Evolutionary conservation across 768 basidiomycete genomes (phyloP).

Genomic region (Suillus decipiens): DNA sequence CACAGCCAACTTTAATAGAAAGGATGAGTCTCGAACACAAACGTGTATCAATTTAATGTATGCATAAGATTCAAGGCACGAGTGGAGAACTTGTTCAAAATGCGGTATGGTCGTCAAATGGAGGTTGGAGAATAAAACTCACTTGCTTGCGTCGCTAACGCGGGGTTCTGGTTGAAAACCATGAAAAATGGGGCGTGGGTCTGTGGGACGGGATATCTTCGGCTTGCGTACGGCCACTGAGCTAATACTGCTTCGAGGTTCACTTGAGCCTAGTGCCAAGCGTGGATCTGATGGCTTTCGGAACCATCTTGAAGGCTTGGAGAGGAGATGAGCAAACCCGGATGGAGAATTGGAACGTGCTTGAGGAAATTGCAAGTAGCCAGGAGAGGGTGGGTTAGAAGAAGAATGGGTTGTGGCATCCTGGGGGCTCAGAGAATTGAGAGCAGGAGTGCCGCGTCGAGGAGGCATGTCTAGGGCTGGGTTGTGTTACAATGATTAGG

Average conservation of each 20-base stretch:
- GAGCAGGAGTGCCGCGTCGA: conserved; percentile 44
- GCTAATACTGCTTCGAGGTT: conserved; percentile 52
- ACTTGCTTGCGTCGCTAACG: conserved; percentile 53
- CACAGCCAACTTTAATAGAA: background rate
- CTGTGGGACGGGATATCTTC: conserved; percentile 84
- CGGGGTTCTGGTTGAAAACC: conserved; percentile 48
- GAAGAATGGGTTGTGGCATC: conserved; percentile 25
- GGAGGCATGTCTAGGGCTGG: conserved; percentile 45
- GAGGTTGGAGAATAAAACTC: conserved; percentile 29
- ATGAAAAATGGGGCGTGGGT: conserved; percentile 71
- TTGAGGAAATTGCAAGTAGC: conserved; percentile 40
- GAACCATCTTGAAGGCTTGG: conserved; percentile 76
- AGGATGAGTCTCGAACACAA: conserved; percentile 3
- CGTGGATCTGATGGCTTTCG: conserved; percentile 59
- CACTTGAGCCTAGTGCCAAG: conserved; percentile 38
- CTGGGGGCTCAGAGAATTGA: conserved; percentile 42
- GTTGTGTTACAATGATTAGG: conserved; percentile 8
- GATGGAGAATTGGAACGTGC: conserved; percentile 65
- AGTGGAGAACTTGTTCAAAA: background rate
- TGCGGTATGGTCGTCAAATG: background rate
- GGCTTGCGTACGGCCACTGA: conserved; percentile 52
- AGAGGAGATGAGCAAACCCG: conserved; percentile 63
- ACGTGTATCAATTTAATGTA: conserved; percentile 1
- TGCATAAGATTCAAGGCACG: conserved; percentile 2
- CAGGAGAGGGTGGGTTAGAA: conserved; percentile 33